Percentiles rank a stretch among this genome's conserved stretches.
These are phyloP conservation scores for Mortierella sp. DNA, from an alignment of 371 early-diverging fungal species.

Conservation along the genomic window DNA sequence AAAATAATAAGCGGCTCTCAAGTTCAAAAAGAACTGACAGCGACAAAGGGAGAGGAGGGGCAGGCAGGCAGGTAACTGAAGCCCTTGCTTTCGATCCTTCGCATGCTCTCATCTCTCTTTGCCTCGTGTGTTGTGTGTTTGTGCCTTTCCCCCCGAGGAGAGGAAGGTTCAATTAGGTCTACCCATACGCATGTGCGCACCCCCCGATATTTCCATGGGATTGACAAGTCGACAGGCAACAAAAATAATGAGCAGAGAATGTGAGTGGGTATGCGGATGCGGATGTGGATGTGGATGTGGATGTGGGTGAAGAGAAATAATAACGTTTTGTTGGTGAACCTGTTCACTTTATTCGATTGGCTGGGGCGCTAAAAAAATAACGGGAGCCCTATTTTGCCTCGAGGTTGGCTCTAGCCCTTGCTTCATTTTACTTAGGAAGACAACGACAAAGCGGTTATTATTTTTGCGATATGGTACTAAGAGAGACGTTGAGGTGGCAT, in stretches of 20 bases:
- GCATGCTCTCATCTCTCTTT: not conserved
- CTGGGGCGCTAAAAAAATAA: constrained; percentile 1
- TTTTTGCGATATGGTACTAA: not conserved
- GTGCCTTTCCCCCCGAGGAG: not conserved
- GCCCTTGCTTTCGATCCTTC: not conserved
- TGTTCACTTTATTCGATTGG: constrained; percentile 9
- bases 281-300: not conserved
- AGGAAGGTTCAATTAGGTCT: not conserved
- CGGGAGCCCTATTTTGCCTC: not conserved
- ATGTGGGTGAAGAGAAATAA: not conserved
- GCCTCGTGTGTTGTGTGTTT: not conserved
- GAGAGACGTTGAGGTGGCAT: not conserved
- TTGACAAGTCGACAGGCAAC: not conserved
- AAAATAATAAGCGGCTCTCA: not conserved
- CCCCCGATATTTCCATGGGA: not conserved
- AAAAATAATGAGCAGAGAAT: not conserved
- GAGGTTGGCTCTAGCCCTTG: not conserved
- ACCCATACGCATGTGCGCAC: not conserved
- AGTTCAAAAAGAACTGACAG: not conserved
- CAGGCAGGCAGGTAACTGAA: not conserved
- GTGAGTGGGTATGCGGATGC: no score
- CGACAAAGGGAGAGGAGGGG: no score
- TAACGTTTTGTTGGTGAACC: constrained; percentile 4
- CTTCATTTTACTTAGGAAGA: not conserved
- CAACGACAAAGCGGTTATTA: not conserved